A percentile compares a stretch with the other conserved stretches of the same genome.
Evolutionary conservation across 192 early-diverging fungal genomes (phyloP).

Genomic region (Cetraspora pellucida): DNA sequence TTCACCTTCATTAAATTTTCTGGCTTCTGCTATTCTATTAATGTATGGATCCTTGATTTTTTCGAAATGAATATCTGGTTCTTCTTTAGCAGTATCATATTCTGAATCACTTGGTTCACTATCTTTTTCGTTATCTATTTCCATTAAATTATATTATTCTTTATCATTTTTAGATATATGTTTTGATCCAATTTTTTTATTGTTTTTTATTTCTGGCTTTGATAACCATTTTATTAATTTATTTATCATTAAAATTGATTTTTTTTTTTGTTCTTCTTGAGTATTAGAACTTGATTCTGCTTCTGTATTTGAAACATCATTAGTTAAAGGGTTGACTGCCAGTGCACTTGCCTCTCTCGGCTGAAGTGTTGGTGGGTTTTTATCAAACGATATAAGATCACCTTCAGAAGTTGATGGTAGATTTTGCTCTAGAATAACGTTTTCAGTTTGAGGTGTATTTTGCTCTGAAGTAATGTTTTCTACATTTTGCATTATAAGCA

Average conservation of each 20-base stretch:
- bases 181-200: conserved; percentile 29
- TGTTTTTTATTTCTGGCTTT: conserved; percentile 30
- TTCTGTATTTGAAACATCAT: conserved; percentile 10
- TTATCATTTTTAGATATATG: conserved; percentile 1
- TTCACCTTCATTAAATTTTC: no score
- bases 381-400: conserved; percentile 26
- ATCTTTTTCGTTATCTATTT: no score
- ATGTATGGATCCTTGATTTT: no score
- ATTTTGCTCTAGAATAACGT: conserved; percentile 5
- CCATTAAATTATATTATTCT: conserved; percentile 19
- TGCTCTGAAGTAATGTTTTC: not conserved
- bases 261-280: conserved; percentile 24
- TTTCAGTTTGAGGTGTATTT: not conserved
- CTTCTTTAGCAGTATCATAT: no score
- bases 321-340: conserved; percentile 17
- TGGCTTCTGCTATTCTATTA: no score
- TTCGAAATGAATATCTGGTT: no score
- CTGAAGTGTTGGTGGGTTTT: conserved; percentile 17
- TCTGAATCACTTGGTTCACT: no score
- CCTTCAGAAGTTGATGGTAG: not conserved
- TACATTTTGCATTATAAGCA: no score
- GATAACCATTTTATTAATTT: conserved; percentile 26
- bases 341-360: not conserved
- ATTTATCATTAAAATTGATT: conserved; percentile 17
- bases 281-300: conserved; percentile 7